A percentile compares a stretch with the other conserved stretches of the same genome.
These are phyloP conservation scores for Colletotrichum horii DNA, from an alignment of 2,329 filamentous ascomycete genomes.

Conservation along the genomic window DNA sequence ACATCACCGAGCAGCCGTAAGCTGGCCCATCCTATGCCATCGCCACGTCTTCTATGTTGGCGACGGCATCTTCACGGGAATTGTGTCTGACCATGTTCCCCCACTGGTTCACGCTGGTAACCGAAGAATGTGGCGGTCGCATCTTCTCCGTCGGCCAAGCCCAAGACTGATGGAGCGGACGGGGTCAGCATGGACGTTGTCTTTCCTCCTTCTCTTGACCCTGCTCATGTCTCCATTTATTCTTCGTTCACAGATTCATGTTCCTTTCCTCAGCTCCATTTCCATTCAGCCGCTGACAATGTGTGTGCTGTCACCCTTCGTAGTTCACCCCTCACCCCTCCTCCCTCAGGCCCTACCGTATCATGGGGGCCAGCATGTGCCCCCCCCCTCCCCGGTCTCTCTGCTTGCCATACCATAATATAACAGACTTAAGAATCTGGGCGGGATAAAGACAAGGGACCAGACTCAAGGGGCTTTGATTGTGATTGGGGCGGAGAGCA, in stretches of 20 bases:
- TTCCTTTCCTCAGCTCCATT: not conserved
- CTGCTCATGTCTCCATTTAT: not conserved
- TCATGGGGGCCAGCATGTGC: not conserved
- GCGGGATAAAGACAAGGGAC: not conserved
- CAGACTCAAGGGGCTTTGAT: not conserved
- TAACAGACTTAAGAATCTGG: not conserved
- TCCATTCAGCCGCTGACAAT: not conserved
- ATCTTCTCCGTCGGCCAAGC: not conserved
- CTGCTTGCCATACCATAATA: not conserved
- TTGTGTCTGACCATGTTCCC: not conserved
- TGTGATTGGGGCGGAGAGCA: not conserved
- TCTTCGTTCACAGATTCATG: not conserved
- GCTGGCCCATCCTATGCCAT: not conserved
- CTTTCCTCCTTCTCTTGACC: not conserved
- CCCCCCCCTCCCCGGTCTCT: not conserved
- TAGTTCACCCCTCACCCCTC: not conserved
- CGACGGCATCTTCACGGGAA: not conserved
- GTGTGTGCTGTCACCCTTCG: not conserved
- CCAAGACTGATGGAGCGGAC: not conserved
- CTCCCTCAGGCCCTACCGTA: not conserved
- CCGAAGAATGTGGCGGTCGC: not conserved
- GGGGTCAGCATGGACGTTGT: not conserved
- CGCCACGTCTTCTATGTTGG: not conserved
- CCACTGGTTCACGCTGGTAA: conserved; percentile 15
- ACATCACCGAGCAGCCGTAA: not conserved